Conservation (phyloP, 257 asterid genomes). For the Dorcoceras hygrometricum region DNA sequence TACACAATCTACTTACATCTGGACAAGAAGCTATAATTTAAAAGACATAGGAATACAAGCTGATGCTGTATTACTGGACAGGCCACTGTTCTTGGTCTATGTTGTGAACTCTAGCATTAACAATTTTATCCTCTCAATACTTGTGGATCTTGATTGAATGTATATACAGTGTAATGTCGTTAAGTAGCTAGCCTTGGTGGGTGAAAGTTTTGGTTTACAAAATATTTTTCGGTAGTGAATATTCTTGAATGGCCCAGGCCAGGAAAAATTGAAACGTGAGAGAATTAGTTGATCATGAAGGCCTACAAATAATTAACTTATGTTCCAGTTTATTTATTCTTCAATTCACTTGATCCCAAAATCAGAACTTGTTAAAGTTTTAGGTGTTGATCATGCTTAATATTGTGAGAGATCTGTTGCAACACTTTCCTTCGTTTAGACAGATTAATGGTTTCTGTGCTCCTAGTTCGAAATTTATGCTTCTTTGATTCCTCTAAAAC, state of each 20-base stretch:
- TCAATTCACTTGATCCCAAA: too few relatives aligned
- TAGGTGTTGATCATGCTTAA: too few relatives aligned
- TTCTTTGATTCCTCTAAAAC: background rate
- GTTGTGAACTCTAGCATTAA: background rate
- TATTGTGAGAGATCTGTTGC: background rate
- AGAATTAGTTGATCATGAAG: too few relatives aligned
- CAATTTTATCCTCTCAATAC: too few relatives aligned
- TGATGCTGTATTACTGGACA: conserved; percentile 10
- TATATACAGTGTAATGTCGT: background rate
- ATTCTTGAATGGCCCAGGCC: too few relatives aligned
- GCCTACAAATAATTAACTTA: too few relatives aligned
- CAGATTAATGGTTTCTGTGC: background rate
- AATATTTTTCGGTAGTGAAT: too few relatives aligned
- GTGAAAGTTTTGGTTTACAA: too few relatives aligned
- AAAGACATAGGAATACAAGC: background rate
- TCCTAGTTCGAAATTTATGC: background rate
- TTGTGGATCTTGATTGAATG: background rate
- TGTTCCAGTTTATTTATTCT: background rate
- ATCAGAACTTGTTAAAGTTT: too few relatives aligned
- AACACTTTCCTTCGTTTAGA: background rate
- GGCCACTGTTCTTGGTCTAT: conserved; percentile 46
- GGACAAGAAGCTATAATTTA: too few relatives aligned
- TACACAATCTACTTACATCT: background rate
- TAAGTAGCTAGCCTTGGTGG: background rate
- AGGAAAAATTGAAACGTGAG: too few relatives aligned